Evolutionary conservation across 108 stramenopile species (phyloP), one percentile per base, ranked within the genome.

Genomic region (Pseudonitzschia pungens): DNA sequence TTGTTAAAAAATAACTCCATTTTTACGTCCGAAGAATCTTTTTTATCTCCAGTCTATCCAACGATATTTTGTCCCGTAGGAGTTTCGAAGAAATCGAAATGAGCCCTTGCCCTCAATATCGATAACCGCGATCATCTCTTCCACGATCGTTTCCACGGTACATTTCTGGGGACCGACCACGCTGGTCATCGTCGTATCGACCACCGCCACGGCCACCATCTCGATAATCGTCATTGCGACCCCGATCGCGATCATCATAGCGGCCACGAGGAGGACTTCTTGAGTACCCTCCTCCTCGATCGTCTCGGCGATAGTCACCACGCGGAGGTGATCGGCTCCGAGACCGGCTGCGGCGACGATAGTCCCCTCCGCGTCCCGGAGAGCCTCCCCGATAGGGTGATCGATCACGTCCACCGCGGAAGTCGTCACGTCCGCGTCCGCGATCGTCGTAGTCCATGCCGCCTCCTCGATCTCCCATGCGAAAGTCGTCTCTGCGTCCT

Each of bases 231-330:
- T 62, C 29, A 18, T 77, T 73, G 29, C 51, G 69, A 14, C 68
- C 58, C 24, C 83, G 53, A 56, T 75, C 71, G 24, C 76, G 72
- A 50, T 76, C 73, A 40, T 74, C 77, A 40, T 80, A 77, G 14
- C 80, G 79, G 29, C 77, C 24, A 48, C 75, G 55, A 32, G 75
- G 80, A 28, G 82, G 80, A 54, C 80, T 78, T 29, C 83, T 74
- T 32, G 78, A 62, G 68, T 82, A 80, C 21, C 72, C 73, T 24
- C 76, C 67, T 54, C 71, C 27, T 41, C 75, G 42, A 63, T 60
- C 69, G 28, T 69, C 68, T 12, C 59, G 58, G 66, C 72, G 56
- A 16, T 40, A 29, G 32, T 33, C 32, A 62, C 60, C 60, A 16
- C 60, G 72, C 1, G 73, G 69, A 18, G 72, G 72, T 50, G 78